Evolutionary conservation across 805 yeast species (phyloP), one percentile per base, ranked within the genome.

Genomic region (Ogataea pini): DNA sequence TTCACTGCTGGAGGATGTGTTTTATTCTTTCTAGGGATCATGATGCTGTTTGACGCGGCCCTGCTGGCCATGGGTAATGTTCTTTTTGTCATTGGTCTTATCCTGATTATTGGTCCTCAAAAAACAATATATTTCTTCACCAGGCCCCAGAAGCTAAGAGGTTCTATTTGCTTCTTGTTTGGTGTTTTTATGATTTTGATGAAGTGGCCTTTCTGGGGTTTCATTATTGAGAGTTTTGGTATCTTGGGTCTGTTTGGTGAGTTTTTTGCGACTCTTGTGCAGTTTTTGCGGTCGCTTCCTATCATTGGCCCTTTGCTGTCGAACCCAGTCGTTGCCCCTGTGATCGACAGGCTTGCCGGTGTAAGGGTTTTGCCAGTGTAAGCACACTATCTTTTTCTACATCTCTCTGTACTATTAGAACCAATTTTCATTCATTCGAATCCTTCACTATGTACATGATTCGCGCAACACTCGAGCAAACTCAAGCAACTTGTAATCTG

Each of bases 61-160:
- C 73, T 92, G 31, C 74, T 92, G 51, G 96, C 97, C 1, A 76
- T 94, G 62, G 98, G 98, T 14, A 92, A 94, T 65, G 78, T 85
- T 10, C 64, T 89, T 40, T 86, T 89, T 60, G 70, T 87, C 7
- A 78, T 84, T n/a, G 99, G 99, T 14, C 77, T 92, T 14, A 75
- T 86, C 18, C 73, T 94, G 47, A 86, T 94, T 51, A 89, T 92
- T 40, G 99, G 99, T 0, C 84, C 90, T 4, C 86, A 85, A 48
- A 84, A 91, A 62, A 86, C 98, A 0, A 60, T 86, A 7, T 75
- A 79, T 9, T 92, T 91, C 67, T 91, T 92, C 73, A 80, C 92
- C 12, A 79, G 97, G 54, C 96, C 95, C 0, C 80, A 82, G 42
- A 94, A 92, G 65, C 73, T 91, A 44, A 80, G 96, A 61, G 97